phyloP scores from a whole-genome alignment of 2,329 filamentous ascomycete species.

The Raffaelea arxii region DNA sequence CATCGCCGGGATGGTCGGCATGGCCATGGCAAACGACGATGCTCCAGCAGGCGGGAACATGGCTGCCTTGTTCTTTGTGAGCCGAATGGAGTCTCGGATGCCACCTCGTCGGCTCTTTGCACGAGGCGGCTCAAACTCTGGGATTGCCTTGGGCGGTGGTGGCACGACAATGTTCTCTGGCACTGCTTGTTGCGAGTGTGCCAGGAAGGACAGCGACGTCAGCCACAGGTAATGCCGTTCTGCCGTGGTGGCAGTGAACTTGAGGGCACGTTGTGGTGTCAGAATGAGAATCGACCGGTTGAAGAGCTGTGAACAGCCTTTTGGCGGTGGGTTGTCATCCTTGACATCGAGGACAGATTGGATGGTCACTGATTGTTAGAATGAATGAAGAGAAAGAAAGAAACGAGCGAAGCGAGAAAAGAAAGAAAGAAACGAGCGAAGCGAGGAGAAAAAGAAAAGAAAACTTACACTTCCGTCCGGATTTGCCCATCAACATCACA shows the following conservation, averaged over 20 bases:
- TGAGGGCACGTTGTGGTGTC: conserved; percentile 85
- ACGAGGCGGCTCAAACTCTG: conserved; percentile 41
- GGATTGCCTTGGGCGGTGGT: conserved; percentile 31
- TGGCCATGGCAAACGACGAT: too few relatives aligned
- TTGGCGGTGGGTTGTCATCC: conserved; percentile 80
- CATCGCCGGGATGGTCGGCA: too few relatives aligned
- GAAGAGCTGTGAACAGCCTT: conserved; percentile 57
- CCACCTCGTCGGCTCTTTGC: conserved; percentile 38
- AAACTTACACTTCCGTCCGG: conserved; percentile 81
- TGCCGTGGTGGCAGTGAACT: conserved; percentile 76
- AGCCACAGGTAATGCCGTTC: conserved; percentile 95
- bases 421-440: background rate
- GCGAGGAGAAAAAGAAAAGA: too few relatives aligned
- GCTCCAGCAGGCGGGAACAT: conserved; percentile 6
- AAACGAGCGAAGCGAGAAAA: too few relatives aligned
- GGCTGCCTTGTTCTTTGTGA: conserved; percentile 63
- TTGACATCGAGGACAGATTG: conserved; percentile 97
- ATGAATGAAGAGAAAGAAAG: background rate
- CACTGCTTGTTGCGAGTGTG: conserved; percentile 74
- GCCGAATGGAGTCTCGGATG: conserved; percentile 80
- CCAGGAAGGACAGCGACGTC: conserved; percentile 87
- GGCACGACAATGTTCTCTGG: conserved; percentile 58
- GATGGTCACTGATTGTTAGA: conserved; percentile 59
- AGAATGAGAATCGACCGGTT: conserved; percentile 91
- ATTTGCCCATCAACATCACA: conserved; percentile 83